Base-by-base conservation (phyloP, 2,329 filamentous ascomycete genomes). In the Neocatenulostroma microsporum region DNA sequence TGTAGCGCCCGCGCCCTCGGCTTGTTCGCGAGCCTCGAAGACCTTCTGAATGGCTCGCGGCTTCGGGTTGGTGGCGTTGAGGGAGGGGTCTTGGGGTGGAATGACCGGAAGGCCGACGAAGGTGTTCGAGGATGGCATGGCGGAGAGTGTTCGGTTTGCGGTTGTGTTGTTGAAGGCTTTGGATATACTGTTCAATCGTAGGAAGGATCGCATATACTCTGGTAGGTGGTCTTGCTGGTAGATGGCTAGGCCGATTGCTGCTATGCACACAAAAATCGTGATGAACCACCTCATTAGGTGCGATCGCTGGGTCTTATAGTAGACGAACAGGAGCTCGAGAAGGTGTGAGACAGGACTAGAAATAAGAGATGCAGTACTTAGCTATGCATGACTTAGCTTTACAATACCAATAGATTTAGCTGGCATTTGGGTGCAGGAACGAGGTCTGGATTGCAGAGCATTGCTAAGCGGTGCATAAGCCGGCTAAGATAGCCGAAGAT, bases 1-100 rank as follows among this genome's bases (percentile, higher is more conserved):
- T 44, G 79, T 74, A 4, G 89, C 89, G 38, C 91, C 89, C 0
- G 80, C 85, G 29, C 89, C 89, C 62, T 96, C 89, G 19, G 84
- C 69, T 62, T 94, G 84, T 62, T 94, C 86, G 41, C 82, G 64
- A 42, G 89, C 89, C 29, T 86, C 73, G 62, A 95, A 88, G 48
- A 82, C 78, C 64, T 88, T 84, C 49, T 77, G 78, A 58, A 96
- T 89, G 34, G 78, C 74, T 55, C 91, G 78, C 19, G 83, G 72
- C 43, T 78, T 62, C 13, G 82, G 75, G 74, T 82, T 82, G 39
- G 76, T 68, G 7, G 69, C 63, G 37, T 63, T 62, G 33, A 64
- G 55, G 10, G 58, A 61, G 9, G 61, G 61, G 47, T 64, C 60
- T 18, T 54, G 43, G 14, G 64, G 61, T n/a, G 64, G 57, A 21